Conservation (phyloP, 2,329 filamentous ascomycete species). For the Monilinia vaccinii-corymbosi region DNA sequence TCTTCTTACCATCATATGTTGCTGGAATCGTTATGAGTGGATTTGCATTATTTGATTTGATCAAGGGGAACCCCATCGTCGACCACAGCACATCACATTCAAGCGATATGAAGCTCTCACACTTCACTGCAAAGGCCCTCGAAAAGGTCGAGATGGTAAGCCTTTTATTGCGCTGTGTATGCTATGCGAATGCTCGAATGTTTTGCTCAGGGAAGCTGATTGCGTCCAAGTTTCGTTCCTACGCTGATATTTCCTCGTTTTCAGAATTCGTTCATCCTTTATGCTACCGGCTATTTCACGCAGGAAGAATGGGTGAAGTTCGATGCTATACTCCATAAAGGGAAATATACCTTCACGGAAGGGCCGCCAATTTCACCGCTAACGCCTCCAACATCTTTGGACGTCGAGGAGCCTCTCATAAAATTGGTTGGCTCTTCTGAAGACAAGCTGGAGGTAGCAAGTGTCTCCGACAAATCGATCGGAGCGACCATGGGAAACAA, state of each 20-base stretch:
- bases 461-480: background rate
- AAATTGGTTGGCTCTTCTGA: background rate
- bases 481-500: background rate
- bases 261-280: constrained; percentile 20
- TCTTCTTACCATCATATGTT: too few species aligned
- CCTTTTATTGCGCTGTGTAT: background rate
- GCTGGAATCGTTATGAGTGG: background rate
- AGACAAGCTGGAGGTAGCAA: background rate
- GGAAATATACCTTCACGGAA: constrained; percentile 23
- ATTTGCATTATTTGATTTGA: background rate
- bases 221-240: background rate
- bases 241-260: background rate
- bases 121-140: background rate
- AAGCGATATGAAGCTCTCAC: background rate
- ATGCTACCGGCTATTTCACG: constrained; percentile 25
- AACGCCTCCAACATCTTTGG: too few species aligned
- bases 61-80: background rate
- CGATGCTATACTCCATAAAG: constrained; percentile 25
- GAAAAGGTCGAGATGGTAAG: background rate
- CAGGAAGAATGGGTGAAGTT: constrained; percentile 27
- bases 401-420: background rate
- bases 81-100: background rate
- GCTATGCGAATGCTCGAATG: background rate
- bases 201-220: background rate
- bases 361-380: constrained; percentile 11